Evolutionary conservation across 768 basidiomycete species (phyloP).

Genomic region (Termitomyces titanicus): DNA sequence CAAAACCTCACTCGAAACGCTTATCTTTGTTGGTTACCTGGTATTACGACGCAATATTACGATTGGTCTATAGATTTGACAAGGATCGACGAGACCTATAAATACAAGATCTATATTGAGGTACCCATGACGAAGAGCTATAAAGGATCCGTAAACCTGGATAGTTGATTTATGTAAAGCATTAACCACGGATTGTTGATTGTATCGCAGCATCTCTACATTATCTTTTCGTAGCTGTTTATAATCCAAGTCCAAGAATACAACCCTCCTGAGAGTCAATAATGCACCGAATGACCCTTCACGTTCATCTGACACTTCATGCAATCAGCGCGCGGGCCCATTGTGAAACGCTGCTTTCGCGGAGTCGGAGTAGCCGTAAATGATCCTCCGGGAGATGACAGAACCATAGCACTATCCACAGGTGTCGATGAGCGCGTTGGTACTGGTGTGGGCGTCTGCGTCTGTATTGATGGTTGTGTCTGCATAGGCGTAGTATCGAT

Average conservation of each 20-base stretch:
- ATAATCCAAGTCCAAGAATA: background rate
- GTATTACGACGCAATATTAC: too few relatives aligned
- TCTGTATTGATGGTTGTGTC: background rate
- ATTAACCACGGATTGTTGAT: background rate
- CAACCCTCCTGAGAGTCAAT: background rate
- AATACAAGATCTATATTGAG: background rate
- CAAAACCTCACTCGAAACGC: too few relatives aligned
- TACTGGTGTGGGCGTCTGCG: background rate
- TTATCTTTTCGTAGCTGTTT: background rate
- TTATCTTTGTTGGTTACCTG: too few relatives aligned
- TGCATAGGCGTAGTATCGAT: slow-evolving; percentile 12
- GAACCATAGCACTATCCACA: slow-evolving; percentile 12
- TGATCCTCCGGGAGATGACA: slow-evolving; percentile 15
- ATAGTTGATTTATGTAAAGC: background rate
- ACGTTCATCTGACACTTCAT: slow-evolving; percentile 61
- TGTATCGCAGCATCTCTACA: background rate
- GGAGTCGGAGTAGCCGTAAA: slow-evolving; percentile 19
- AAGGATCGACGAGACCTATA: background rate
- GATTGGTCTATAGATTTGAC: too few relatives aligned
- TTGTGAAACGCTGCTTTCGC: slow-evolving; percentile 52
- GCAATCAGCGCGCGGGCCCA: slow-evolving; percentile 71
- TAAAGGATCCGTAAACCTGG: background rate
- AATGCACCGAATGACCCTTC: slow-evolving; percentile 72
- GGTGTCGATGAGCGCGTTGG: slow-evolving; percentile 11
- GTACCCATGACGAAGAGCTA: background rate